phyloP scores from a whole-genome alignment of 2,329 filamentous ascomycete genomes.

The Verticillium tricorpus region DNA sequence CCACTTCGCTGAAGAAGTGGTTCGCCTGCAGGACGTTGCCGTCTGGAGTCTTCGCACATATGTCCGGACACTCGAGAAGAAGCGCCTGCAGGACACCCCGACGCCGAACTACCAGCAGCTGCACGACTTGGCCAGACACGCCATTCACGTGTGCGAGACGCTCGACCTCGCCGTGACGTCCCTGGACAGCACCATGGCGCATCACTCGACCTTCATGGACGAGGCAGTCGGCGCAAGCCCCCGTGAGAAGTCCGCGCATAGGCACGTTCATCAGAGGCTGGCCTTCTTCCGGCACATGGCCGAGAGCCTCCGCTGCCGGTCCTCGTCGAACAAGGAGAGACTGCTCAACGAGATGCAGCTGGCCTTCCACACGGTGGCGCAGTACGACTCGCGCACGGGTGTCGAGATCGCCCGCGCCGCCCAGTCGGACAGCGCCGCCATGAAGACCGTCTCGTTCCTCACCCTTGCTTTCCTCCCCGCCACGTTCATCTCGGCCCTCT shows the following conservation, averaged over 20 bases:
- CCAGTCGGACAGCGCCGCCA: conserved; percentile 42
- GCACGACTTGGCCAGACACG: conserved; percentile 38
- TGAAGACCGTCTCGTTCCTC: conserved; percentile 46
- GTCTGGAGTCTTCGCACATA: conserved; percentile 34
- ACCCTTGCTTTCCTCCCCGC: conserved; percentile 45
- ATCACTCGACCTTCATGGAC: conserved; percentile 20
- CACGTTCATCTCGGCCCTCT: conserved; percentile 45
- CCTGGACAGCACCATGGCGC: conserved; percentile 22
- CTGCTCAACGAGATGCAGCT: conserved; percentile 54
- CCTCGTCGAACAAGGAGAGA: conserved; percentile 34
- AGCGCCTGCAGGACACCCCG: not conserved
- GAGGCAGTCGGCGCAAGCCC: not conserved
- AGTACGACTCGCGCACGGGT: conserved; percentile 32
- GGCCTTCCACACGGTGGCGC: conserved; percentile 36
- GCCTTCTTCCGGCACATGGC: conserved; percentile 26
- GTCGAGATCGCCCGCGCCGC: conserved; percentile 34
- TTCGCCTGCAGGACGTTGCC: conserved; percentile 24
- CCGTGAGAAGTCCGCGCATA: conserved; percentile 6
- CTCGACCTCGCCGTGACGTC: conserved; percentile 29
- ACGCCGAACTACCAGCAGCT: conserved; percentile 13
- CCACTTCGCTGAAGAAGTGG: conserved; percentile 23
- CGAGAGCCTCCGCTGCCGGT: conserved; percentile 27
- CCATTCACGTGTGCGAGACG: conserved; percentile 39
- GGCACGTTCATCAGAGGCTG: conserved; percentile 23
- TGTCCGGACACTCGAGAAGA: conserved; percentile 28